A percentile compares a stretch with the other conserved stretches of the same genome.
Evolutionary conservation across 352 stramenopile genomes (phyloP).

Genomic region (Phytophthora kernoviae): DNA sequence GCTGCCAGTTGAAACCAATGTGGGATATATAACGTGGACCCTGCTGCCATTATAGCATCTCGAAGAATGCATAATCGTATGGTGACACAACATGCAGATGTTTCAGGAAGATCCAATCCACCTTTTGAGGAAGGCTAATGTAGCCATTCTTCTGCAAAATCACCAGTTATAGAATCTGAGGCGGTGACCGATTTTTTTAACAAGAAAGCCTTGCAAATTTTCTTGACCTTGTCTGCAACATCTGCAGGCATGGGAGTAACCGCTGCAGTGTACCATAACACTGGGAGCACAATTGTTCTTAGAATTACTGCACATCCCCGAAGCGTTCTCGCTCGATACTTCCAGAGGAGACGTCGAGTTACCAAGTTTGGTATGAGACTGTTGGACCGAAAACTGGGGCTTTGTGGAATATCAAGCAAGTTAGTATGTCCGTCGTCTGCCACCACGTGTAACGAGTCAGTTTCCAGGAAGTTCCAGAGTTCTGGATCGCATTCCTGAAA

Average conservation of each 20-base stretch:
- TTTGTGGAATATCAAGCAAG: not conserved
- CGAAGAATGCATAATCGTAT: slow-evolving; percentile 13
- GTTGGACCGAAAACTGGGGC: slow-evolving; percentile 5
- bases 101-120: slow-evolving; percentile 8
- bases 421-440: not conserved
- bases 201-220: slow-evolving; percentile 7
- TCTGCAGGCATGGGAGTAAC: not conserved
- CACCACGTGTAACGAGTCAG: not conserved
- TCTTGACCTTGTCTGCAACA: not conserved
- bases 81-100: not conserved
- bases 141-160: not conserved
- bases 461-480: not conserved
- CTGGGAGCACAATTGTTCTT: not conserved
- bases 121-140: slow-evolving; percentile 10
- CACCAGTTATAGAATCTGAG: too few species aligned
- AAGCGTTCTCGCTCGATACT: slow-evolving; percentile 10
- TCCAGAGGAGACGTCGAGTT: slow-evolving; percentile 1
- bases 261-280: slow-evolving; percentile 17
- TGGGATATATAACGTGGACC: not conserved
- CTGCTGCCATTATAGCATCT: not conserved
- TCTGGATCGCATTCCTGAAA: not conserved
- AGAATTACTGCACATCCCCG: slow-evolving; percentile 9
- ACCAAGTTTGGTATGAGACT: not conserved
- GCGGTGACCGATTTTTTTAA: slow-evolving; percentile 15
- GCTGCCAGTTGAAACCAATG: slow-evolving; percentile 8